Conservation (phyloP, 495 filamentous ascomycete genomes). For the Amorphotheca resinae region DNA sequence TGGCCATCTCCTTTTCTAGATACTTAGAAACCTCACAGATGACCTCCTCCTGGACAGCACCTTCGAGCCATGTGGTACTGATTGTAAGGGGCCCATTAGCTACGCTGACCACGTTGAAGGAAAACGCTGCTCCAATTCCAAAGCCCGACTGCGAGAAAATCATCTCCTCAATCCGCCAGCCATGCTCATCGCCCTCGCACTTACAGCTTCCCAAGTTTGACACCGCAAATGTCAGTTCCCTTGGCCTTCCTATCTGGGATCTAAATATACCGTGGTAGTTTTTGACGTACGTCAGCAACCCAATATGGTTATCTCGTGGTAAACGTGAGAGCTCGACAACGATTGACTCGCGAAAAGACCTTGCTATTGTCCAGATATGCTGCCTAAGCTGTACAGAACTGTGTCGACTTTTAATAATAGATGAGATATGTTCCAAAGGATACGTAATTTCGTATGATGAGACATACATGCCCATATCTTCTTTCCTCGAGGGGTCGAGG, state of each 20-base stretch:
- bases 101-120: constrained; percentile 13
- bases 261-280: constrained; percentile 14
- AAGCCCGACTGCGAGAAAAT: constrained; percentile 10
- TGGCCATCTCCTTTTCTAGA: constrained; percentile 1
- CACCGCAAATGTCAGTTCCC: constrained; percentile 19
- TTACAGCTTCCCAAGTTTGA: constrained; percentile 19
- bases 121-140: constrained; percentile 2
- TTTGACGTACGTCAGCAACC: constrained; percentile 14
- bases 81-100: constrained; percentile 8
- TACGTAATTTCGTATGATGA: constrained; percentile 9
- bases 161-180: constrained; percentile 11
- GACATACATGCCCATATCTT: constrained; percentile 16
- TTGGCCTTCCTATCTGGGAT: constrained; percentile 11
- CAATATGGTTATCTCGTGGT: constrained; percentile 14
- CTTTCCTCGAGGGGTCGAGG: constrained; percentile 9
- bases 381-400: neutral
- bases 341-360: constrained; percentile 7
- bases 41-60: constrained; percentile 4
- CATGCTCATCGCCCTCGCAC: neutral
- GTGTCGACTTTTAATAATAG: neutral
- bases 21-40: constrained; percentile 1
- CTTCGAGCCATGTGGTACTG: constrained; percentile 11
- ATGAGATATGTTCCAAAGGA: constrained; percentile 3
- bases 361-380: constrained; percentile 8
- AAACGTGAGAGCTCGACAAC: constrained; percentile 8